Base-by-base conservation (phyloP, 371 early-diverging fungal genomes). In the Lichtheimia hyalospora region DNA sequence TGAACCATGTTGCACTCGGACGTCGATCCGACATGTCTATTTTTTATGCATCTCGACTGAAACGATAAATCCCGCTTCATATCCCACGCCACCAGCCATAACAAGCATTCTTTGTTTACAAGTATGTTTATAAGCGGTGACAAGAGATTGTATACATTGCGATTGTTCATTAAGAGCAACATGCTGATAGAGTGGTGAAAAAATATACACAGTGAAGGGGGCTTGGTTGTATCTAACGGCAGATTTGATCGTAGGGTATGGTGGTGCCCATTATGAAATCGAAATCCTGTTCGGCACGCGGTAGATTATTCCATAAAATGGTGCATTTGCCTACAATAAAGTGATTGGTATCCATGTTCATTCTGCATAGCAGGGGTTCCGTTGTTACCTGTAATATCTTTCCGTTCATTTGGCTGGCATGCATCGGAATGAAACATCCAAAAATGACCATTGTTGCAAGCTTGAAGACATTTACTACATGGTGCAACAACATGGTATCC, bases 401-500 rank as follows among this genome's bases (percentile, higher is more conserved):
- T 66, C 5, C 67, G 62, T 20, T 67, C 67, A 24, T 67, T 57
- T 39, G 86, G 67, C 8, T 68, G 63, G 24, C 96, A 94, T 10
- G 85, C 87, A 49, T 91, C 95, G 0, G 89, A 89, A 64, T 93
- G 88, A 68, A 97, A 98, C 96, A 98, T 97, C 96, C 96, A 96
- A 67, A 96, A 93, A 68, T 97, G 98, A 5, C 98, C 97, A 70
- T 96, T 98, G 79, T 97, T 95, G 66, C 95, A 92, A 28, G 93
- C 84, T 27, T 89, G 89, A 41, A 97, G 79, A 69, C 98, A 98
- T 51, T 77, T 81, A n/a, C 83, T 73, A 74, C 99, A 99, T 8
- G 98, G 98, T 64, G 92, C 93, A 0, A 95, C 92, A 10, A 98
- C 93, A 73, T 96, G 97, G 75, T 98, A 97, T 3, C 98, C 98